Percentiles rank a stretch among this genome's conserved stretches.
Conservation (phyloP, 768 basidiomycete genomes). For the Mycena leptocephala region DNA sequence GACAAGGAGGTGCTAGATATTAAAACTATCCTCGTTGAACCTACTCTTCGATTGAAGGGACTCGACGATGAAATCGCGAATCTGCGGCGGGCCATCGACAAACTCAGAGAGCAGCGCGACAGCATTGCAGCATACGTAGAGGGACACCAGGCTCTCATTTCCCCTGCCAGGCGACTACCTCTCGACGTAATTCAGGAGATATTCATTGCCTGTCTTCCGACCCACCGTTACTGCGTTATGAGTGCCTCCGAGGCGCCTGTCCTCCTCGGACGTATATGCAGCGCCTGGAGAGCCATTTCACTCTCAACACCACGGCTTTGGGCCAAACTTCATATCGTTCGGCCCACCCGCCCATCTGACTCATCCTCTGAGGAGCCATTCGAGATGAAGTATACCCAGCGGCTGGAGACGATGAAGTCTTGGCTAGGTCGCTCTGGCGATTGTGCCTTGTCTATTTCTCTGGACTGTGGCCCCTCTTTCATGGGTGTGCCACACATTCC, state of each 20-base stretch:
- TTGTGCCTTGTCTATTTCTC: conserved; percentile 9
- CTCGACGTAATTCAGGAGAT: conserved; percentile 18
- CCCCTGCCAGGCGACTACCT: neutral
- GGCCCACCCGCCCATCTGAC: neutral
- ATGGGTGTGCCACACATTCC: too few relatives aligned
- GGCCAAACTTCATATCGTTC: conserved; percentile 3
- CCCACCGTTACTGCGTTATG: conserved; percentile 14
- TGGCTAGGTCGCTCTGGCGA: conserved; percentile 20
- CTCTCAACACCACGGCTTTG: conserved; percentile 25
- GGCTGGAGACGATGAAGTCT: neutral
- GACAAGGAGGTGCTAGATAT: conserved; percentile 7
- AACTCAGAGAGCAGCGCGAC: neutral
- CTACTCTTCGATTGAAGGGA: neutral
- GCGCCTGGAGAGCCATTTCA: conserved; percentile 14
- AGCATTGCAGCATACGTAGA: neutral
- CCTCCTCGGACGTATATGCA: conserved; percentile 25
- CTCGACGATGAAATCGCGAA: neutral
- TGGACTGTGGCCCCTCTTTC: neutral
- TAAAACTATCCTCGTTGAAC: neutral
- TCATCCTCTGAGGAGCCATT: too few relatives aligned
- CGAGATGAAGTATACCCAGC: neutral
- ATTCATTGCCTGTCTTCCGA: conserved; percentile 13
- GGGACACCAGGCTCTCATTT: neutral
- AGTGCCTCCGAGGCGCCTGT: conserved; percentile 16
- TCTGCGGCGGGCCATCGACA: neutral